A percentile compares a stretch with the other conserved stretches of the same genome.
Evolutionary conservation across 2,329 filamentous ascomycete genomes (phyloP).

Genomic region (Colletotrichum paranaense): DNA sequence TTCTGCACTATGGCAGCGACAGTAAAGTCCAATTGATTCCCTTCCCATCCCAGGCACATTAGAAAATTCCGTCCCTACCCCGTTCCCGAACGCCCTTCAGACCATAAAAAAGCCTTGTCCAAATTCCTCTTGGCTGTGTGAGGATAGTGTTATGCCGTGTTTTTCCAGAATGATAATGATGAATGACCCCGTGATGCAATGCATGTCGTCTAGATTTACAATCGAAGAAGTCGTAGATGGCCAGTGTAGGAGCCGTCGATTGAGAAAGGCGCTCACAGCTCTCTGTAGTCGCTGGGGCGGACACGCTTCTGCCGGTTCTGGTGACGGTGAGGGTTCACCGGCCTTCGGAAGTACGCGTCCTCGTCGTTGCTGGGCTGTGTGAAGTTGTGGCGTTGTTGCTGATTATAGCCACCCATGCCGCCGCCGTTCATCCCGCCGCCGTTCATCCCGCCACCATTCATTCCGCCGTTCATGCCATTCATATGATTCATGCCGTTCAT

Average conservation of each 20-base stretch:
- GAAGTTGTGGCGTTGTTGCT: conserved; percentile 50
- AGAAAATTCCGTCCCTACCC: not conserved
- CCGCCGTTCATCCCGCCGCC: conserved; percentile 46
- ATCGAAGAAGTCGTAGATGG: not conserved
- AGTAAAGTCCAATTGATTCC: not conserved
- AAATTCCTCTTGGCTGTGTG: conserved; percentile 8
- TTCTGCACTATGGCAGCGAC: not conserved
- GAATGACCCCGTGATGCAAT: conserved; percentile 20
- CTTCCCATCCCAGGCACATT: not conserved
- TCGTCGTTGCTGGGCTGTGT: conserved; percentile 75
- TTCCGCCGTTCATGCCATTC: conserved; percentile 44
- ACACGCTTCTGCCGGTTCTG: conserved; percentile 83
- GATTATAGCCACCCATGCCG: conserved; percentile 29
- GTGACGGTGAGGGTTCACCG: conserved; percentile 92
- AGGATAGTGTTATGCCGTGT: conserved; percentile 21
- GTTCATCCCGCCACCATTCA: conserved; percentile 47
- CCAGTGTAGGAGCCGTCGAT: not conserved
- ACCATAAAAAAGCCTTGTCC: conserved; percentile 17
- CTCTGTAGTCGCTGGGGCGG: conserved; percentile 90
- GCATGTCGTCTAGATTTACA: conserved; percentile 31
- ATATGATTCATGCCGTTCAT: conserved; percentile 37
- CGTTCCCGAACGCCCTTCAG: conserved; percentile 24
- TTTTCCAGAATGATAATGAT: conserved; percentile 25
- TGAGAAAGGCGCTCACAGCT: conserved; percentile 66
- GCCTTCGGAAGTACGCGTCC: conserved; percentile 94